These are phyloP conservation scores for Tolypocladium amazonense DNA, from an alignment of 2,329 filamentous ascomycete species.

Conservation along the genomic window DNA sequence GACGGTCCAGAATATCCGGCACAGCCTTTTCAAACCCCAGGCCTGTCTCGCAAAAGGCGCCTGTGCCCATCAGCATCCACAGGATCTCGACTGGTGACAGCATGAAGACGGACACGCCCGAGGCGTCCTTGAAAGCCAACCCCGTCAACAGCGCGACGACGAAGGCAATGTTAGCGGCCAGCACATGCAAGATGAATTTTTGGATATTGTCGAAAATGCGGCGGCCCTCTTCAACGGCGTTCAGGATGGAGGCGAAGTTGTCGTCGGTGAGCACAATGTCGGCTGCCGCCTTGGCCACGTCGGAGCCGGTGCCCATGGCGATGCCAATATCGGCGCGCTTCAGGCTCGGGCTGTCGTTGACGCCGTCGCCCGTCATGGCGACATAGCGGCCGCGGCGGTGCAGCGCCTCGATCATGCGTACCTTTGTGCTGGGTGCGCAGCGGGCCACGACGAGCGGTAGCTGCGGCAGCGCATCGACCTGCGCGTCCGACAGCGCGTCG, in stretches of 20 bases:
- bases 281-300: constrained; percentile 59
- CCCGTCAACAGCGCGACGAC: constrained; percentile 59
- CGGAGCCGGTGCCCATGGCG: constrained; percentile 60
- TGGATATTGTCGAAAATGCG: constrained; percentile 66
- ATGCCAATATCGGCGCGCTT: constrained; percentile 61
- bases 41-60: constrained; percentile 64
- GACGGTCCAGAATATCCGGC: constrained; percentile 56
- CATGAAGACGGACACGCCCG: constrained; percentile 57
- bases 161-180: constrained; percentile 60
- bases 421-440: constrained; percentile 61
- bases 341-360: constrained; percentile 61
- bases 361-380: constrained; percentile 64
- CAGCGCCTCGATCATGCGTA: constrained; percentile 64
- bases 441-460: constrained; percentile 59
- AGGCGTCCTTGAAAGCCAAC: constrained; percentile 56
- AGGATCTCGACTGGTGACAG: constrained; percentile 64
- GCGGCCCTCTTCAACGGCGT: constrained; percentile 60
- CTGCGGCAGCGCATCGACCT: constrained; percentile 52
- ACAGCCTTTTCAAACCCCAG: constrained; percentile 60
- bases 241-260: constrained; percentile 62
- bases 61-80: constrained; percentile 73
- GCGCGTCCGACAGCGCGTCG: constrained; percentile 50
- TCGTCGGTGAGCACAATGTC: constrained; percentile 62
- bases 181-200: constrained; percentile 58
- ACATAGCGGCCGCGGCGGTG: constrained; percentile 55